phyloP scores from a whole-genome alignment of 306 rosid genomes.

The Quercus wislizeni region DNA sequence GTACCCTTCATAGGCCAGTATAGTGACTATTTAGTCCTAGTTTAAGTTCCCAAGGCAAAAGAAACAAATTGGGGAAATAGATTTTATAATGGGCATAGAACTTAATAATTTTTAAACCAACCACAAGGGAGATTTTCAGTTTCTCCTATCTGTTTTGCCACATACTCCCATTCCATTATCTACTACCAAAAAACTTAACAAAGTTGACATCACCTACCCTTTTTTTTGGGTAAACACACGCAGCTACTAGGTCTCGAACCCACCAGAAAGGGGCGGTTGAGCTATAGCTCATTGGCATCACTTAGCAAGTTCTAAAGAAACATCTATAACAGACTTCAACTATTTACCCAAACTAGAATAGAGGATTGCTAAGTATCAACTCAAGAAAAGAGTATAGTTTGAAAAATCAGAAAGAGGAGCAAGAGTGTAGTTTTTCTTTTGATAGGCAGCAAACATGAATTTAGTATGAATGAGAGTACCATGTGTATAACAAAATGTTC shows the following conservation, averaged over 20 bases:
- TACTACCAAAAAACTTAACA: neutral
- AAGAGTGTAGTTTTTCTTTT: neutral
- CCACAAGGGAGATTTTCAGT: slow-evolving; percentile 13
- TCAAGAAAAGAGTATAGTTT: neutral
- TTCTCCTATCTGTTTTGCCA: neutral
- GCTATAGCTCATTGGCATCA: neutral
- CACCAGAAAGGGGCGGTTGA: no score
- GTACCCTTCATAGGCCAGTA: neutral
- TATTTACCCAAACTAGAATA: neutral
- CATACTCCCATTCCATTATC: neutral
- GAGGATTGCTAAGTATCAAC: neutral
- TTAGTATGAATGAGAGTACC: slow-evolving; percentile 45
- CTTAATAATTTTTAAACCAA: neutral
- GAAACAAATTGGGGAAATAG: neutral
- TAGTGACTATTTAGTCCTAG: neutral
- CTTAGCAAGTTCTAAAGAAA: slow-evolving; percentile 8
- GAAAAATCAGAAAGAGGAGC: slow-evolving; percentile 12
- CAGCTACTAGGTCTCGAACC: no score
- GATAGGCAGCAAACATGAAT: neutral
- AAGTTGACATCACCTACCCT: neutral
- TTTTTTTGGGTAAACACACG: no score
- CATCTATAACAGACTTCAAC: neutral
- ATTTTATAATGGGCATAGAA: neutral
- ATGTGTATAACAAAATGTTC: slow-evolving; percentile 84
- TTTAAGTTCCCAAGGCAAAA: neutral